These are phyloP conservation scores for Gracilaria gracilis DNA, from an alignment of 23 red algal species.

Conservation along the genomic window DNA sequence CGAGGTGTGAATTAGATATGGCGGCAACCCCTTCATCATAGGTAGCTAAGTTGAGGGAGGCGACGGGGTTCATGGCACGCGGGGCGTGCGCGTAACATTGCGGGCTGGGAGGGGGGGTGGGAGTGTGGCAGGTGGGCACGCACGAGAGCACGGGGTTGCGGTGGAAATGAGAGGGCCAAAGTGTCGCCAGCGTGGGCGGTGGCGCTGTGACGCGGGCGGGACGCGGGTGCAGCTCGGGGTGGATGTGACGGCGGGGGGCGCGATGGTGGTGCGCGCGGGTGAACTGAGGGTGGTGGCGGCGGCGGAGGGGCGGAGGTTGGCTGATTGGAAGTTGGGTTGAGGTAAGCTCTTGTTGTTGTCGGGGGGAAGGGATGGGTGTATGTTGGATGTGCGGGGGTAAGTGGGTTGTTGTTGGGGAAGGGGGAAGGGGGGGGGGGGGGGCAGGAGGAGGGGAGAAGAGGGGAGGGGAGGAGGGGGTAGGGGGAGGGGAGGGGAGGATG, in stretches of 20 bases:
- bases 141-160: conserved; percentile 4
- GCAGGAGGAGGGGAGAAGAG: background rate
- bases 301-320: too few species aligned
- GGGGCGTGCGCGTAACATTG: conserved; percentile 62
- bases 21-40: conserved; percentile 69
- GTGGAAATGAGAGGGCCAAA: background rate
- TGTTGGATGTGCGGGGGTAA: too few species aligned
- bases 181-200: conserved; percentile 15
- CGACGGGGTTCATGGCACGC: conserved; percentile 78
- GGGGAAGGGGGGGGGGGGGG: background rate
- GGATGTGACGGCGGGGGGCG: too few species aligned
- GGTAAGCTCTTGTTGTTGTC: too few species aligned
- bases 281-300: too few species aligned
- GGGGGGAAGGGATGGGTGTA: too few species aligned
- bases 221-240: too few species aligned
- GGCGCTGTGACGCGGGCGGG: background rate
- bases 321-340: too few species aligned
- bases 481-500: background rate
- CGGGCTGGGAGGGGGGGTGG: background rate
- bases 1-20: conserved; percentile 42
- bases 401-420: background rate
- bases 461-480: background rate
- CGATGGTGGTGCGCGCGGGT: too few species aligned
- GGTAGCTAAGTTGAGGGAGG: conserved; percentile 55
- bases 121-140: background rate